Base-by-base conservation (phyloP, 164 flowering plant species). In the Vitis riparia region DNA sequence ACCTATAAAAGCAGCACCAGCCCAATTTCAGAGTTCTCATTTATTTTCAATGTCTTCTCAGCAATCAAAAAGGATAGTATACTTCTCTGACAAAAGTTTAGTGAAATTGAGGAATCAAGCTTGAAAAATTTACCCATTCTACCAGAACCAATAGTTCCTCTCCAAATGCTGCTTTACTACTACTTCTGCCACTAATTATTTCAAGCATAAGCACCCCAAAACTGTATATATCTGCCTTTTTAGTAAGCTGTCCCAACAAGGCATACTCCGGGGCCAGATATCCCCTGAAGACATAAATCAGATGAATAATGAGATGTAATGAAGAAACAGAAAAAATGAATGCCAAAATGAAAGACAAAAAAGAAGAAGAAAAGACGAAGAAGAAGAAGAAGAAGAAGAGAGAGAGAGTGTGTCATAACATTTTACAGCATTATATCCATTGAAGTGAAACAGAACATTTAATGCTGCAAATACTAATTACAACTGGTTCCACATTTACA, bases 241-340 rank as follows among this genome's bases (percentile, higher is more conserved):
- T 88, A 14, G 98, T 89, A 23, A 91, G 83, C 71, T 86, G 89
- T 70, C 94, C 93, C 27, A 84, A 62, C 70, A 82, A 65, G 11
- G 92, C 92, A 79, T 91, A 91, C 73, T 93, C 98, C 2, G 98
- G 98, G 32, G 97, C 98, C 65, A 89, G 75, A 79, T 93, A 91
- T 59, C 98, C 98, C 67, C 98, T 92, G 87, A 77, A 75, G 49
- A 58, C 2, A 62, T 14, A 62, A n/a, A 70, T 12, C 48, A 57
- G 14, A 63, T 15, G 17, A 17, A 23, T 16, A 14, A 11, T 7
- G 32, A 48, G 14, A 30, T 19, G 30, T 13, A 11, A 53, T 32
- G 51, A 62, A 16, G 8, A 47, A 55, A 67, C 62, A 2, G 30
- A 59, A 16, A 27, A 27, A 59, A 3, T 23, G 12, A 5, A 23